Base-by-base conservation (phyloP, 2,329 filamentous ascomycete species). In the Rutstroemia sydowiana region DNA sequence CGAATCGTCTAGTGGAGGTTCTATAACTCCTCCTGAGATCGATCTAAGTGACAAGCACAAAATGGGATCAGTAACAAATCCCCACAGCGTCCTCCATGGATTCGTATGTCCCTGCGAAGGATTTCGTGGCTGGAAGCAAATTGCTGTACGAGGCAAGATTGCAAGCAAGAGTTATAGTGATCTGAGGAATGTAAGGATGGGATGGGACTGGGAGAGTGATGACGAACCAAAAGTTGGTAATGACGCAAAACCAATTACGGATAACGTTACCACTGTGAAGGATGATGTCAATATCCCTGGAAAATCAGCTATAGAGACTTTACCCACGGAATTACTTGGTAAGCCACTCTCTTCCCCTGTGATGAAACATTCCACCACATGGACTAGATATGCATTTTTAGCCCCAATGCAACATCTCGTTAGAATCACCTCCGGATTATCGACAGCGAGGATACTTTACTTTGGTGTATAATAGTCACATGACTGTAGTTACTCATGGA, bases 321-420 rank as follows among this genome's bases (percentile, higher is more conserved):
- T 91, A 7, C 86, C 86, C 0, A 73, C 77, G 47, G 86, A 90
- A 69, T 72, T 90, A 57, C 76, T 88, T 52, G 79, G 85, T 88
- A 75, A 70, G 82, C 73, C 47, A 32, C 32, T 46, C 56, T 42
- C n/a, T n/a, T n/a, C 30, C 45, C 45, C 46, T 46, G 20, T 51
- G 48, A 51, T 31, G 30, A 32, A 31, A 32, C 20, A 18, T 30
- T 28, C 34, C 42, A 32, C 16, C 42, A 26, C 23, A 26, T 37
- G 48, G 23, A 51, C 14, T 18, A 44, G 37, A 39, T 10, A 31
- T 40, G 9, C 30, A 23, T n/a, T 26, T 48, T 30, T 26, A 31
- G 32, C 4, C 31, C 31, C 32, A 34, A 42, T 30, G 32, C 37
- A 31, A 20, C 34, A 45, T 9, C 40, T 45, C 11, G 36, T 21